A percentile compares a stretch with the other conserved stretches of the same genome.
These are phyloP conservation scores for Diaporthe nobilis DNA, from an alignment of 2,329 filamentous ascomycete genomes.

Conservation along the genomic window DNA sequence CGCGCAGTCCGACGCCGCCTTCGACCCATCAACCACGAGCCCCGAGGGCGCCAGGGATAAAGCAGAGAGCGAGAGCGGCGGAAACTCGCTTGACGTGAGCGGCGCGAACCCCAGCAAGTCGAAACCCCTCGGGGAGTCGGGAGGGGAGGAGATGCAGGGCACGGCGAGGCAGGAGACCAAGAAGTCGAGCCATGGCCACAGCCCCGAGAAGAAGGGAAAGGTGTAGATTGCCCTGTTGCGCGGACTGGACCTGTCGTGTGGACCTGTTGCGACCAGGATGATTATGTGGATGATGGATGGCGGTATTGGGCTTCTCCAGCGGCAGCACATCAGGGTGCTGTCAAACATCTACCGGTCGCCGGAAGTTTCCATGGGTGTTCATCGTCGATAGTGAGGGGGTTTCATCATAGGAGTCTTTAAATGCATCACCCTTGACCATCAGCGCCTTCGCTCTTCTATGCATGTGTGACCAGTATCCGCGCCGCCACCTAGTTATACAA, in stretches of 20 bases:
- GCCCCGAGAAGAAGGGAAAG: slow-evolving; percentile 52
- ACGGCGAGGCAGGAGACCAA: slow-evolving; percentile 51
- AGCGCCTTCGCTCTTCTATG: slow-evolving; percentile 34
- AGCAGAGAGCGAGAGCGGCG: slow-evolving; percentile 53
- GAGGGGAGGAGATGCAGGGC: slow-evolving; percentile 50
- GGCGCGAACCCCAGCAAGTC: slow-evolving; percentile 62
- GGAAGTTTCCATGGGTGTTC: background rate
- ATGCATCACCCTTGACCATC: background rate
- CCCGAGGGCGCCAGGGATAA: slow-evolving; percentile 72
- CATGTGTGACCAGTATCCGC: background rate
- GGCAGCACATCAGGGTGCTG: background rate
- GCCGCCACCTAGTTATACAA: slow-evolving; percentile 57
- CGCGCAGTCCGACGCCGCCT: slow-evolving; percentile 73
- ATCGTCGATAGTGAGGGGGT: background rate
- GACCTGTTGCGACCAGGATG: background rate
- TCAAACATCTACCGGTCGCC: background rate
- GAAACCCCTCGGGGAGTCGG: slow-evolving; percentile 54
- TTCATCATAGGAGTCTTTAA: slow-evolving; percentile 1
- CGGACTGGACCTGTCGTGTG: background rate
- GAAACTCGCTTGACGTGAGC: slow-evolving; percentile 57
- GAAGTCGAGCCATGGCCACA: slow-evolving; percentile 51
- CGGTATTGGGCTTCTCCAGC: background rate
- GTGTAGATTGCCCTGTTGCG: slow-evolving; percentile 21
- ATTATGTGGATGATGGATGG: background rate
- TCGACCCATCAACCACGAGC: slow-evolving; percentile 75